These are phyloP conservation scores for Ambrosia trifida DNA, from an alignment of 129 eudicot genomes.

Conservation along the genomic window DNA sequence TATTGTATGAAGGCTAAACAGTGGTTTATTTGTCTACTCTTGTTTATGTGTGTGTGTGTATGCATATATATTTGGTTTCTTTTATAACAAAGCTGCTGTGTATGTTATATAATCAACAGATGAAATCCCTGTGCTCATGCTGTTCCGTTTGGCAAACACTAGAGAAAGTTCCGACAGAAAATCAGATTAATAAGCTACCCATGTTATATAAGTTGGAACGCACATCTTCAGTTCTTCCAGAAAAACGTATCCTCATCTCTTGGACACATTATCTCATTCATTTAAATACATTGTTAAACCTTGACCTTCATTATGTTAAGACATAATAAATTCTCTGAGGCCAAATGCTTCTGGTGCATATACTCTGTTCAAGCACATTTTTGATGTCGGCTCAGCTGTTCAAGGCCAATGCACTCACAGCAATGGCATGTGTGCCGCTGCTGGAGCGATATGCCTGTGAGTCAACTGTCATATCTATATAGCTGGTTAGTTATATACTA, in stretches of 20 bases:
- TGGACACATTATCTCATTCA: conserved; percentile 19
- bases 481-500: neutral
- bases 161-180: conserved; percentile 36
- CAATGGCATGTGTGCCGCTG: conserved; percentile 25
- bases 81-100: neutral
- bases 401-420: conserved; percentile 47
- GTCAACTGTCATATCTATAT: conserved; percentile 21
- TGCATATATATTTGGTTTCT: neutral
- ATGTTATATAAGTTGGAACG: conserved; percentile 59
- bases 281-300: neutral
- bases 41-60: neutral
- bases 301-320: conserved; percentile 39
- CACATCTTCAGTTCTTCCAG: conserved; percentile 49
- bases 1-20: too few species aligned
- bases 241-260: conserved; percentile 70
- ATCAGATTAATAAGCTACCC: conserved; percentile 52
- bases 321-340: conserved; percentile 54
- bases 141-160: conserved; percentile 54
- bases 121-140: conserved; percentile 50
- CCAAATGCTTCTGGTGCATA: conserved; percentile 61
- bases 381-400: conserved; percentile 38
- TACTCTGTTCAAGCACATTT: conserved; percentile 55
- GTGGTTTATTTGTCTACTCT: too few species aligned
- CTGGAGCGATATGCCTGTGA: conserved; percentile 74
- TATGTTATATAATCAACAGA: conserved; percentile 32